A percentile compares a stretch with the other conserved stretches of the same genome.
These are phyloP conservation scores for Saururus chinensis DNA, from an alignment of 164 flowering plant species.

Conservation along the genomic window DNA sequence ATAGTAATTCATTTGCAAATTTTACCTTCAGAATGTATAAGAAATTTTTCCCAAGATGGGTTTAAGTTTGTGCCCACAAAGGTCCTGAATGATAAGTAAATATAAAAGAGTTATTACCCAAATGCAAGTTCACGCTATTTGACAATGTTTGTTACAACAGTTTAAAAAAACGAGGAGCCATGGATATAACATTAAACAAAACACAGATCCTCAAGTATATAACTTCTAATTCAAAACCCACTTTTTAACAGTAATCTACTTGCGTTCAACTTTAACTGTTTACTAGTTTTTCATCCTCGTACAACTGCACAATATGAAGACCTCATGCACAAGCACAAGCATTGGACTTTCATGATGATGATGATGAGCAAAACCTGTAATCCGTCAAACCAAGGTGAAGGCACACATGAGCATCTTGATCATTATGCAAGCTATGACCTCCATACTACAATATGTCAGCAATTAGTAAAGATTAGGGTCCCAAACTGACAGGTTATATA, in stretches of 20 bases:
- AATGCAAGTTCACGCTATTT: not conserved
- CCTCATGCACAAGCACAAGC: not conserved
- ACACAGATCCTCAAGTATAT: no score
- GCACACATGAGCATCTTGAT: constrained; percentile 29
- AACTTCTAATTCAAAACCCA: no score
- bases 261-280: no score
- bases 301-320: not conserved
- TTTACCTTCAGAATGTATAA: constrained; percentile 76
- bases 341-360: not conserved
- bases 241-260: not conserved
- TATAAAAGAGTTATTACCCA: not conserved
- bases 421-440: constrained; percentile 22
- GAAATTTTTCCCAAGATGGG: constrained; percentile 75
- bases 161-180: not conserved
- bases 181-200: not conserved
- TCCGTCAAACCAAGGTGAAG: constrained; percentile 85
- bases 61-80: constrained; percentile 90
- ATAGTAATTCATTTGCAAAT: not conserved
- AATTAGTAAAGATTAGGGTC: not conserved
- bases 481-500: not conserved
- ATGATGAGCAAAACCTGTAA: constrained; percentile 48
- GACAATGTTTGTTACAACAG: not conserved
- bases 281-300: not conserved
- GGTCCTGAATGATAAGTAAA: constrained; percentile 44
- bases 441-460: constrained; percentile 44